phyloP scores from a whole-genome alignment of 805 yeast species.

The Sugiyamaella chiloensis region DNA sequence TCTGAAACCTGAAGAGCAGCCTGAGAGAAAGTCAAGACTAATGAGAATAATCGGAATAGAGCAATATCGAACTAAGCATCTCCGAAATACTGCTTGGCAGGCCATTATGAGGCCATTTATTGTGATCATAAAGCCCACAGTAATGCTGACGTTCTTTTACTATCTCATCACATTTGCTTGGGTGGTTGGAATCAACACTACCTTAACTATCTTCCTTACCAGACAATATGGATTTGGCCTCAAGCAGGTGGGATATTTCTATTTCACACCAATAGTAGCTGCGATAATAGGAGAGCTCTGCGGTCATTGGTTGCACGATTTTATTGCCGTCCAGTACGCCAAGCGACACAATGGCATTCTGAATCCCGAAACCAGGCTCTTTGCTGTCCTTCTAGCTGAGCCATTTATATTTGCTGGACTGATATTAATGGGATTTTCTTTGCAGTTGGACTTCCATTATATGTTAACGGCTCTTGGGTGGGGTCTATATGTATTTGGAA shows the following conservation, averaged over 20 bases:
- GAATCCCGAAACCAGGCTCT: constrained; percentile 6
- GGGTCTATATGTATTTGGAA: constrained; percentile 12
- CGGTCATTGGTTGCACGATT: constrained; percentile 15
- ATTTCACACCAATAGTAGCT: constrained; percentile 14
- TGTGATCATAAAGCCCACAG: constrained; percentile 8
- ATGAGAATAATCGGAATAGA: constrained; percentile 9
- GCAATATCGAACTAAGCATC: constrained; percentile 4
- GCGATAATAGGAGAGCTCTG: constrained; percentile 5
- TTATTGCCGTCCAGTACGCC: constrained; percentile 6
- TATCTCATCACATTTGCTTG: constrained; percentile 12
- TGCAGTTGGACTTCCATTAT: constrained; percentile 6
- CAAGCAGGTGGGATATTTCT: constrained; percentile 13
- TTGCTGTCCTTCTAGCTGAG: constrained; percentile 8
- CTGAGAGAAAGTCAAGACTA: constrained; percentile 3
- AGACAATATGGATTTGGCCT: constrained; percentile 6
- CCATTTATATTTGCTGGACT: constrained; percentile 9
- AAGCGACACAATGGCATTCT: constrained; percentile 7
- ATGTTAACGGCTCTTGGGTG: constrained; percentile 9
- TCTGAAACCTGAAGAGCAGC: constrained; percentile 1
- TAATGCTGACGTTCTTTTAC: constrained; percentile 1
- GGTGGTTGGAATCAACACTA: constrained; percentile 12
- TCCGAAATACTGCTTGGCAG: constrained; percentile 1
- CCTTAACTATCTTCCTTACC: constrained; percentile 6
- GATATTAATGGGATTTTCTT: constrained; percentile 6
- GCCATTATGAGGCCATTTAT: constrained; percentile 9